Evolutionary conservation across 176 grass and related monocot species (phyloP).

Genomic region (Phoenix dactylifera): DNA sequence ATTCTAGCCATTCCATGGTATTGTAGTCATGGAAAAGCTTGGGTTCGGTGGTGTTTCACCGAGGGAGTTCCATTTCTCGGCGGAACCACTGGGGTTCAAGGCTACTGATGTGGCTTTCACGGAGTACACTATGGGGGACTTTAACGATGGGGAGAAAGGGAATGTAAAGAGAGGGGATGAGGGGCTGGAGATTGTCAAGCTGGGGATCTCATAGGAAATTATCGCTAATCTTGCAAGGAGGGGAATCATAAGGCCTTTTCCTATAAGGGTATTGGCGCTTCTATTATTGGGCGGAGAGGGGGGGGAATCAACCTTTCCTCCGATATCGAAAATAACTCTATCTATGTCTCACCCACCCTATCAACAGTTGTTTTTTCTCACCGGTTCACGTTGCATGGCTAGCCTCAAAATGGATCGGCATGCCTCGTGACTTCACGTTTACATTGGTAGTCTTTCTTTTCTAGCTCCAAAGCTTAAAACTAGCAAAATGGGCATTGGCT

Average conservation of each 20-base stretch:
- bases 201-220: slow-evolving; percentile 67
- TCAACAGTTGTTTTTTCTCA: no score
- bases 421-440: no score
- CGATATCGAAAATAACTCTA: no score
- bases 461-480: no score
- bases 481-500: no score
- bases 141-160: slow-evolving; percentile 26
- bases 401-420: no score
- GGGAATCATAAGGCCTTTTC: slow-evolving; percentile 79
- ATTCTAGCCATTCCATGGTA: not conserved
- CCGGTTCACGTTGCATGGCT: no score
- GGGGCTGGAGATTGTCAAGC: slow-evolving; percentile 58
- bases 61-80: slow-evolving; percentile 42
- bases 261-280: slow-evolving; percentile 46
- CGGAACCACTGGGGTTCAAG: slow-evolving; percentile 30
- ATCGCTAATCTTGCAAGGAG: slow-evolving; percentile 44
- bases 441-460: no score
- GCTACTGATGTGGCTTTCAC: slow-evolving; percentile 6
- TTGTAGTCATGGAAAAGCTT: not conserved
- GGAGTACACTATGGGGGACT: slow-evolving; percentile 37
- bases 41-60: not conserved
- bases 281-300: no score
- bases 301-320: no score
- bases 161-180: slow-evolving; percentile 18
- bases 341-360: no score